These are phyloP conservation scores for Cryptococcus amylolentus DNA, from an alignment of 1,284 basidiomycete genomes.

Conservation along the genomic window DNA sequence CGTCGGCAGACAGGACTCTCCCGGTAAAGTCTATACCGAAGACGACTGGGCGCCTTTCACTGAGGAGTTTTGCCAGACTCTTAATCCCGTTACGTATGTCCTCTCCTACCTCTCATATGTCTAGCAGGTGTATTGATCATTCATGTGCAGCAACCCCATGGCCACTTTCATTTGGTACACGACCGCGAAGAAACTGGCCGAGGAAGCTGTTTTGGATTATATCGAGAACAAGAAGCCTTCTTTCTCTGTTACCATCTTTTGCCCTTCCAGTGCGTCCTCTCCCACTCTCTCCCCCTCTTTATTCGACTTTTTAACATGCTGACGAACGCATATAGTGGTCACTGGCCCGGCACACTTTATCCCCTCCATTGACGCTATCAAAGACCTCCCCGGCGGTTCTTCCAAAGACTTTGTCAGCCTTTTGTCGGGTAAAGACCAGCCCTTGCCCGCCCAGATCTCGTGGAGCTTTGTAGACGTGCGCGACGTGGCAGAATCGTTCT, in stretches of 20 bases:
- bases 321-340: too few relatives aligned
- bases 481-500: conserved; percentile 6
- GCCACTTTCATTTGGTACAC: conserved; percentile 10
- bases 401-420: background rate
- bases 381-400: conserved; percentile 1
- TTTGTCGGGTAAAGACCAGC: conserved; percentile 5
- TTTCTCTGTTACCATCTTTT: conserved; percentile 8
- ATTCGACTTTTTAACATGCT: too few relatives aligned
- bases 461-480: conserved; percentile 2
- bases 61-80: conserved; percentile 12
- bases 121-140: background rate
- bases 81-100: conserved; percentile 7
- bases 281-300: too few relatives aligned
- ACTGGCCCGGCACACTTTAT: too few relatives aligned
- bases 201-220: conserved; percentile 19
- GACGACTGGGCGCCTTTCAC: conserved; percentile 37
- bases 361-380: background rate
- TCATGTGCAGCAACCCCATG: conserved; percentile 1
- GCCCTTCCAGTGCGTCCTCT: background rate
- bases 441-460: background rate
- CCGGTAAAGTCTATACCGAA: conserved; percentile 30
- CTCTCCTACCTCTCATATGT: background rate
- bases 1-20: conserved; percentile 13
- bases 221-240: conserved; percentile 13
- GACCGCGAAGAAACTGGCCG: conserved; percentile 38